Base-by-base conservation (phyloP, 306 rosid genomes). In the Vigna mungo region DNA sequence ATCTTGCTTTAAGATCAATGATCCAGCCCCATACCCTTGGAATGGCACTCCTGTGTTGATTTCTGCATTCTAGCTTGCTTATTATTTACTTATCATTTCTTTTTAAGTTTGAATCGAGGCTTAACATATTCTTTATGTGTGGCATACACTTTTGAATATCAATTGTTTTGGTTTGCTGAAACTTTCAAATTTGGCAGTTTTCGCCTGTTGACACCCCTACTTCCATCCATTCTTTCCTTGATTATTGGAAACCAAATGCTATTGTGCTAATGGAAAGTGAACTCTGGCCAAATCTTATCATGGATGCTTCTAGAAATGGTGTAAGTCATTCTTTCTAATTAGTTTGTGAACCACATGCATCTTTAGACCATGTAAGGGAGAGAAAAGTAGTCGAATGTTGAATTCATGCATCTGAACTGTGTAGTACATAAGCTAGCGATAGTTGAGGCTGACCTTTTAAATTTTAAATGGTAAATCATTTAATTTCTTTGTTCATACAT, bases 201-300 rank as follows among this genome's bases (percentile, higher is more conserved):
- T 90, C 96, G 1, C 98, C 97, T 1, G 20, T 94, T 69, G 98
- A 94, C 81, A 89, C 91, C 9, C 92, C 92, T 55, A 61, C 87
- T 71, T 87, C 90, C 47, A 75, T 94, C 48, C 87, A 80, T 47
- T 80, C 87, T 75, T 94, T 94, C 86, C 88, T 94, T 30, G 79
- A 79, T 49, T 81, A 89, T 85, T 94, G 98, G 98, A 92, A 85
- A 80, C 98, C 98, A 27, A 83, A 71, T 71, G 96, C 88, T 23
- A 89, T 92, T 56, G 63, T 92, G 52, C 65, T 94, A 25, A 88
- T 94, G 88, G 98, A 94, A 87, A 86, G 90, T 76, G 98, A 94
- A 73, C 89, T 92, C 34, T 94, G 98, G 98, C 98, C 98, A 75
- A 94, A 94, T 87, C 92, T 94, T 68, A 92, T 92, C 55, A 84